Conservation (phyloP, 2,329 filamentous ascomycete species). For the Cytospora paraplurivora region DNA sequence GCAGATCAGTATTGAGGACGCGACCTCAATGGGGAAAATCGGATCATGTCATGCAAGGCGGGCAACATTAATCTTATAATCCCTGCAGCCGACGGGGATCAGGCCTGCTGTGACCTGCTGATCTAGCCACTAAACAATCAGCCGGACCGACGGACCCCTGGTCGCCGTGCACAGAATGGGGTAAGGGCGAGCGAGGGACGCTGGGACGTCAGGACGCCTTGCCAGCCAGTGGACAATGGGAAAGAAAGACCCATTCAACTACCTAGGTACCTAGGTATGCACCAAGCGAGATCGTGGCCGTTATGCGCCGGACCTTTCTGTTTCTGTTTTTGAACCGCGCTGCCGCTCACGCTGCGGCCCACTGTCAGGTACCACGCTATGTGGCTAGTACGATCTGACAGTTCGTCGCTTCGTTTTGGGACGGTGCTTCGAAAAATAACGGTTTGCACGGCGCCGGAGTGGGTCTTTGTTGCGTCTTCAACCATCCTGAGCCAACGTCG, state of each 20-base stretch:
- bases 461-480: neutral
- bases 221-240: neutral
- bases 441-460: constrained; percentile 1
- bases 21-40: neutral
- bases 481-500: neutral
- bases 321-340: constrained; percentile 6
- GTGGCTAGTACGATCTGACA: neutral
- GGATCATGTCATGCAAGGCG: constrained; percentile 26
- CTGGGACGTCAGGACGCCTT: neutral
- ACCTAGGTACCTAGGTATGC: no score
- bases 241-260: neutral
- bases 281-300: constrained; percentile 22
- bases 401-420: neutral
- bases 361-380: constrained; percentile 20
- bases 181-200: constrained; percentile 7
- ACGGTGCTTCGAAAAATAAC: neutral
- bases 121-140: constrained; percentile 21
- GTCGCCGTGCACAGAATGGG: neutral
- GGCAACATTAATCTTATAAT: constrained; percentile 27
- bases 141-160: constrained; percentile 2
- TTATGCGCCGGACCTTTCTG: constrained; percentile 7
- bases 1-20: constrained; percentile 1
- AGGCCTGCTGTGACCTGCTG: neutral
- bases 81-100: constrained; percentile 16
- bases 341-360: neutral